Evolutionary conservation across 495 filamentous ascomycete species (phyloP).

Genomic region (Xylaria flabelliformis): DNA sequence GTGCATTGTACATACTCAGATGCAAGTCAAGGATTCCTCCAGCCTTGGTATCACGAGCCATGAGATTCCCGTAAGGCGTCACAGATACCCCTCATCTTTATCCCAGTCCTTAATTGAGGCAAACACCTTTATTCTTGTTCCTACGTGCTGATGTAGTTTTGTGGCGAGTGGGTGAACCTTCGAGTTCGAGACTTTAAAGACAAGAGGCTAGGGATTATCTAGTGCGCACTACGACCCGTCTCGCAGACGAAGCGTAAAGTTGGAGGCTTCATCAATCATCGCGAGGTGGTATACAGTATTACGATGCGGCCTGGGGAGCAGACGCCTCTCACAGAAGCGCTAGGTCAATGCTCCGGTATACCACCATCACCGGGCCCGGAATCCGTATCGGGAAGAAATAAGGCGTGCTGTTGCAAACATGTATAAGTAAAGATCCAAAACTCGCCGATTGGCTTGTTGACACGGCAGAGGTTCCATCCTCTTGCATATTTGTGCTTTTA

Average conservation of each 20-base stretch:
- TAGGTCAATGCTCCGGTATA: constrained; percentile 12
- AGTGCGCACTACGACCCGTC: neutral
- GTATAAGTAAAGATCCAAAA: constrained; percentile 1
- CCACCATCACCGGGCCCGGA: constrained; percentile 17
- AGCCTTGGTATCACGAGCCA: constrained; percentile 18
- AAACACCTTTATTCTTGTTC: neutral
- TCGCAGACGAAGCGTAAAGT: neutral
- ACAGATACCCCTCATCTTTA: constrained; percentile 1
- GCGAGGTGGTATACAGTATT: neutral
- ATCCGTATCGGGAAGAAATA: constrained; percentile 9
- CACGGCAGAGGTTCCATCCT: neutral
- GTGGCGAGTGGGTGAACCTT: neutral
- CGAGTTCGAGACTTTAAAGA: neutral
- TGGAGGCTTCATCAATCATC: neutral
- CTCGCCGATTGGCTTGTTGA: constrained; percentile 10
- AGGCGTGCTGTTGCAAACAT: neutral
- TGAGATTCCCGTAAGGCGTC: neutral
- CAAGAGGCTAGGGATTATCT: neutral
- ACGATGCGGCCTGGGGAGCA: neutral
- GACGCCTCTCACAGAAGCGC: neutral
- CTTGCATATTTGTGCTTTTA: neutral
- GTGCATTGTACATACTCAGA: constrained; percentile 9
- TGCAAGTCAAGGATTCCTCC: constrained; percentile 4
- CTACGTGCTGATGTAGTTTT: neutral
- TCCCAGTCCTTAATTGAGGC: neutral